Percentiles rank a stretch among this genome's conserved stretches.
Conservation (phyloP, 2,329 filamentous ascomycete species). For the Achaetomium macrosporum region DNA sequence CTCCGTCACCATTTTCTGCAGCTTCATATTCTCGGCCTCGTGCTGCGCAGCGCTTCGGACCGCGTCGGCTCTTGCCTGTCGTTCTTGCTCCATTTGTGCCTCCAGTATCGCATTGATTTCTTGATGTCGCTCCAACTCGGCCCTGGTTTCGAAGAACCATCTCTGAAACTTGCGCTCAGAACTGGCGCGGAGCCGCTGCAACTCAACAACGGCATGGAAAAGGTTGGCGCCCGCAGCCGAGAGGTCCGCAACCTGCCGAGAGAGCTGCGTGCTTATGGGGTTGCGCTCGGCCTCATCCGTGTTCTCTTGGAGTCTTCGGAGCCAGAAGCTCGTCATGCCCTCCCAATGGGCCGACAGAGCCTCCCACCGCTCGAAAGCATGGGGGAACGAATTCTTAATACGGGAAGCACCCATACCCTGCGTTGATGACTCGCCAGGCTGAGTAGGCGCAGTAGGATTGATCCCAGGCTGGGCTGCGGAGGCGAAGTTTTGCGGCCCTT, state of each 20-base stretch:
- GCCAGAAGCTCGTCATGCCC: constrained; percentile 95
- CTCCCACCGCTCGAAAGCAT: constrained; percentile 97
- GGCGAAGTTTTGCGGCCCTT: constrained; percentile 24
- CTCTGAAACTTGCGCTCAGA: constrained; percentile 97
- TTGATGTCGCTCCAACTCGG: constrained; percentile 77
- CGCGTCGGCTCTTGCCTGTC: constrained; percentile 61
- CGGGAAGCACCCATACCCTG: constrained; percentile 31
- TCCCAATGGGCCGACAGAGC: constrained; percentile 97
- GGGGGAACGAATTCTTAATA: constrained; percentile 72
- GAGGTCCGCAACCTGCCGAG: constrained; percentile 92
- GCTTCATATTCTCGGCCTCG: constrained; percentile 61
- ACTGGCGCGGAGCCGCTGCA: constrained; percentile 87
- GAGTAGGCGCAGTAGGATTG: constrained; percentile 15
- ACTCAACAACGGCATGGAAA: constrained; percentile 94
- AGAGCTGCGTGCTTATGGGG: constrained; percentile 79
- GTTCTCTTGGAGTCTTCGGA: constrained; percentile 85
- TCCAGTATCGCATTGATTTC: constrained; percentile 81
- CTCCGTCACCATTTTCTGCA: constrained; percentile 75
- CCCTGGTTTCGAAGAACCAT: constrained; percentile 94
- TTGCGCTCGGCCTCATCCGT: constrained; percentile 77
- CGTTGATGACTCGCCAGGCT: constrained; percentile 31
- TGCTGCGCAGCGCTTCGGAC: constrained; percentile 60
- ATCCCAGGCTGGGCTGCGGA: constrained; percentile 14
- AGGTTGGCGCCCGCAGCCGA: constrained; percentile 94
- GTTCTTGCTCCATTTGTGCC: constrained; percentile 66